Conservation (phyloP, 768 basidiomycete genomes). For the Cystofilobasidium bisporidii region DNA sequence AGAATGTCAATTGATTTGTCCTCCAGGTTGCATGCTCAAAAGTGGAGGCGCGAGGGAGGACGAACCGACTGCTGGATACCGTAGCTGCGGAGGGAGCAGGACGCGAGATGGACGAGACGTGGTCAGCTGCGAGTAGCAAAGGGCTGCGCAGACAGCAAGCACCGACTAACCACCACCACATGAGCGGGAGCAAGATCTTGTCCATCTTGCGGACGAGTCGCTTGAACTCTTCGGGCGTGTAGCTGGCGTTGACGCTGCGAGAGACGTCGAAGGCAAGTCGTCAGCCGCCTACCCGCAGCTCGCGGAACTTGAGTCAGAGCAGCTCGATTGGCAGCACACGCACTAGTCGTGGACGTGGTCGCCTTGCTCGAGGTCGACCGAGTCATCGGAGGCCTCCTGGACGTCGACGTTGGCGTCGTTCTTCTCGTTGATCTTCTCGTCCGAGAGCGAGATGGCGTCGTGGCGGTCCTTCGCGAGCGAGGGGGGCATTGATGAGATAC, state of each 20-base stretch:
- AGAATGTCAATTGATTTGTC: no score
- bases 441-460: neutral
- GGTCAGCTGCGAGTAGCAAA: no score
- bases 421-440: neutral
- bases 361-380: neutral
- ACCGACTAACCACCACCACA: constrained; percentile 28
- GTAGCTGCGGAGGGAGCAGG: constrained; percentile 17
- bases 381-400: neutral
- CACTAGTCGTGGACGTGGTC: neutral
- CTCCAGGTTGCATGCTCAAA: no score
- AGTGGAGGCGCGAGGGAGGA: no score
- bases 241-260: constrained; percentile 27
- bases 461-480: neutral
- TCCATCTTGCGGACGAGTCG: constrained; percentile 29
- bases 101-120: no score
- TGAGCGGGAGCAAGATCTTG: constrained; percentile 17
- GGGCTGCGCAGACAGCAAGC: no score
- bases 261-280: no score
- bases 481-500: neutral
- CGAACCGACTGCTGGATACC: constrained; percentile 35
- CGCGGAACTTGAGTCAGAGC: no score
- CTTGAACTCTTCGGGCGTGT: constrained; percentile 31
- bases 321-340: no score
- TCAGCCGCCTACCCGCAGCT: no score
- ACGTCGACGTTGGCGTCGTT: constrained; percentile 1